Conservation (phyloP, 208 protist genomes). For the Leishmania mexicana region DNA sequence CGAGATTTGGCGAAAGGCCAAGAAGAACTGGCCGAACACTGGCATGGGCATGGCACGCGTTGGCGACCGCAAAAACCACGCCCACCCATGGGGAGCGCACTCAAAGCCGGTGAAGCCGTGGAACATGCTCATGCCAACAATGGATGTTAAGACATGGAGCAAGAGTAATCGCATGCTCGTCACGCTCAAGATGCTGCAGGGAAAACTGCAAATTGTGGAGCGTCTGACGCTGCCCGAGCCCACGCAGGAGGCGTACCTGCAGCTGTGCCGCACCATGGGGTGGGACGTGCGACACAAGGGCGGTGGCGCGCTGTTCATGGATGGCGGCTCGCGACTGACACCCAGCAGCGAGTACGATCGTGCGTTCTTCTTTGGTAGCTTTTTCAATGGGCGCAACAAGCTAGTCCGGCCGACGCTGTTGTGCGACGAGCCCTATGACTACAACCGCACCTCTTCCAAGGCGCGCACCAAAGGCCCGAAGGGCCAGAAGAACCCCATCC, state of each 20-base stretch:
- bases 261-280: slow-evolving; percentile 80
- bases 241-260: slow-evolving; percentile 79
- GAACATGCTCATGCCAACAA: slow-evolving; percentile 92
- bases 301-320: slow-evolving; percentile 91
- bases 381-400: slow-evolving; percentile 92
- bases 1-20: slow-evolving; percentile 89
- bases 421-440: slow-evolving; percentile 90
- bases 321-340: slow-evolving; percentile 87
- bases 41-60: slow-evolving; percentile 90
- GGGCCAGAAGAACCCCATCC: slow-evolving; percentile 91
- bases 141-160: slow-evolving; percentile 88
- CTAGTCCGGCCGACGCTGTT: slow-evolving; percentile 86
- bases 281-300: slow-evolving; percentile 92
- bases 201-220: slow-evolving; percentile 87
- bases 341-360: slow-evolving; percentile 87
- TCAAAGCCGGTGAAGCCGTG: slow-evolving; percentile 87
- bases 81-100: slow-evolving; percentile 79
- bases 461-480: slow-evolving; percentile 79
- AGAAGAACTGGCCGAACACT: slow-evolving; percentile 94
- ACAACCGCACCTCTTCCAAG: slow-evolving; percentile 78
- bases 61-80: slow-evolving; percentile 84
- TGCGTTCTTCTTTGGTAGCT: slow-evolving; percentile 91
- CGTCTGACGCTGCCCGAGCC: slow-evolving; percentile 78
- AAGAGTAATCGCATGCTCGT: slow-evolving; percentile 89
- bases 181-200: slow-evolving; percentile 90